These are phyloP conservation scores for Saccharomycopsis vini DNA, from an alignment of 805 yeast genomes.

Conservation along the genomic window DNA sequence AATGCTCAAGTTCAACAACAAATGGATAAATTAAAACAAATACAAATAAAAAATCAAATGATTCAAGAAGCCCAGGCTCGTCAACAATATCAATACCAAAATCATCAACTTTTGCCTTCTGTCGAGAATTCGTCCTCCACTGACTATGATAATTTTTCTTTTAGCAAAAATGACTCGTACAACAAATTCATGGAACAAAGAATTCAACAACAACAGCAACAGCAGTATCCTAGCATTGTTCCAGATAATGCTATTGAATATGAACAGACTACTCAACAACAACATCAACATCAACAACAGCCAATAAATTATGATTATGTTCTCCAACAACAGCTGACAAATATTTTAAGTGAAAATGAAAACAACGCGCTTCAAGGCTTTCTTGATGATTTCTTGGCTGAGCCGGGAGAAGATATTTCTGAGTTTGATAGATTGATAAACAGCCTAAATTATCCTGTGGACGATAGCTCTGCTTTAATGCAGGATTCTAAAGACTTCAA, in stretches of 20 bases:
- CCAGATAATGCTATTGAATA: neutral
- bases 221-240: no score
- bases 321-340: no score
- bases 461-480: no score
- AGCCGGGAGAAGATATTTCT: slow-evolving; percentile 6
- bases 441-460: slow-evolving; percentile 1
- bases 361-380: slow-evolving; percentile 17
- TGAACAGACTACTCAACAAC: neutral
- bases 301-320: neutral
- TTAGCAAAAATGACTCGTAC: no score
- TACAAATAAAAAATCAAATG: slow-evolving; percentile 12
- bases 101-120: neutral
- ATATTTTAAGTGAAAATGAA: slow-evolving; percentile 16
- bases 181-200: no score
- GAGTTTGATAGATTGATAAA: slow-evolving; percentile 8
- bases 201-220: no score
- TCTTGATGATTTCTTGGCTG: slow-evolving; percentile 18
- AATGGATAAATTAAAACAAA: slow-evolving; percentile 13
- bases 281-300: neutral
- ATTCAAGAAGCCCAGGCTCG: neutral
- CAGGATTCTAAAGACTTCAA: no score
- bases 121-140: no score
- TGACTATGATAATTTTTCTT: no score
- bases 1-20: slow-evolving; percentile 11
- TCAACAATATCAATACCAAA: neutral